A percentile compares a stretch with the other conserved stretches of the same genome.
Conservation (phyloP, 192 early-diverging fungal species). For the Pecoramyces ruminantium region DNA sequence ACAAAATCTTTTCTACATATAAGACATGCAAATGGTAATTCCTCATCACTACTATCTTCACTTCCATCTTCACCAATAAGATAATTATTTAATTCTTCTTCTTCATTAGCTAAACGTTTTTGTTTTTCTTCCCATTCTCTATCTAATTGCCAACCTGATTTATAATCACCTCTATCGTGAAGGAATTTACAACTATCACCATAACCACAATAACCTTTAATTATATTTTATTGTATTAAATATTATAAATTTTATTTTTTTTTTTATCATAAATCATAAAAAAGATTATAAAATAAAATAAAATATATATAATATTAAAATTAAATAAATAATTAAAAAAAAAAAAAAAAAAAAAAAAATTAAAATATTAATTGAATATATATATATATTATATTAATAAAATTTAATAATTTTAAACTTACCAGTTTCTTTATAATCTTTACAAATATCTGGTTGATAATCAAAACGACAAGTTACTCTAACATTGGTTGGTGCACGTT, state of each 20-base stretch:
- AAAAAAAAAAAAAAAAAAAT: no score
- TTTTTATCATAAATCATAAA: not conserved
- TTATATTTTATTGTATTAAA: no score
- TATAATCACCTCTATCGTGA: slow-evolving; percentile 95
- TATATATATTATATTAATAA: no score
- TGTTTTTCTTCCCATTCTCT: slow-evolving; percentile 88
- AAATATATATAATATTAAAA: no score
- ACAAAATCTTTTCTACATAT: slow-evolving; percentile 82
- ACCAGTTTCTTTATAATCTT: slow-evolving; percentile 63
- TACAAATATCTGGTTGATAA: slow-evolving; percentile 96
- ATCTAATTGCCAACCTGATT: slow-evolving; percentile 93
- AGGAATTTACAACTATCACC: slow-evolving; percentile 96
- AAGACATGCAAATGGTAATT: slow-evolving; percentile 85
- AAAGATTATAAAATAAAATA: not conserved
- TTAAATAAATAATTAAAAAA: no score
- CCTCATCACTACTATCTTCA: slow-evolving; percentile 48
- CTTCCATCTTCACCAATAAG: slow-evolving; percentile 15
- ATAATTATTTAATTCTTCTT: not conserved
- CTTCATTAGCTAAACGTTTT: slow-evolving; percentile 22
- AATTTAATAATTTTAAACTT: no score
- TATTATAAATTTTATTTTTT: not conserved
- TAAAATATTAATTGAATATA: no score
- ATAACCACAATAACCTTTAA: slow-evolving; percentile 88
- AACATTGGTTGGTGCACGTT: slow-evolving; percentile 49
- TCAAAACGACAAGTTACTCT: slow-evolving; percentile 75